Evolutionary conservation across 2,329 filamentous ascomycete genomes (phyloP).

Genomic region (Colletotrichum lindemuthianum): DNA sequence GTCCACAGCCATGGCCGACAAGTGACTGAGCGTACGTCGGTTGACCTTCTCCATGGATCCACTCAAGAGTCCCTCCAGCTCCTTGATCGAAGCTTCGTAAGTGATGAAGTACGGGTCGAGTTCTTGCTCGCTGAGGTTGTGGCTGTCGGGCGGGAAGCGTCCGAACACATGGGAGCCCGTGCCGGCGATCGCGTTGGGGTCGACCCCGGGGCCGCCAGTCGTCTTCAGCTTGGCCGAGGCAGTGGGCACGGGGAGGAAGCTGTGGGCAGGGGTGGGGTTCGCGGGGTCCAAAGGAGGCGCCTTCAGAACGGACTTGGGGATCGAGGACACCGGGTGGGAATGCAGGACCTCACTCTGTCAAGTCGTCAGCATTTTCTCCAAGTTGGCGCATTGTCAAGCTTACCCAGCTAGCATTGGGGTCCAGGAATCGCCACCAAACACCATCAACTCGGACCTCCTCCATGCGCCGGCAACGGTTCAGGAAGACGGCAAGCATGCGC

Average conservation of each 20-base stretch:
- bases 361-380: slow-evolving; percentile 40
- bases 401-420: slow-evolving; percentile 99
- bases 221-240: slow-evolving; percentile 86
- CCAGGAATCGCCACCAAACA: slow-evolving; percentile 97
- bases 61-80: slow-evolving; percentile 86
- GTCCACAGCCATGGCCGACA: slow-evolving; percentile 85
- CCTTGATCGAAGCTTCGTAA: slow-evolving; percentile 91
- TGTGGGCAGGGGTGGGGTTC: slow-evolving; percentile 89
- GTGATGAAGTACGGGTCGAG: slow-evolving; percentile 96
- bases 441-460: slow-evolving; percentile 91
- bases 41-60: slow-evolving; percentile 98
- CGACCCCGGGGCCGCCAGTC: slow-evolving; percentile 42
- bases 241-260: slow-evolving; percentile 86
- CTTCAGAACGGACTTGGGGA: slow-evolving; percentile 93
- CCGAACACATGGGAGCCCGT: slow-evolving; percentile 70
- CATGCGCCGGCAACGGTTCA: slow-evolving; percentile 94
- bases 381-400: slow-evolving; percentile 32
- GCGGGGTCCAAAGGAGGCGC: slow-evolving; percentile 94
- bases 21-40: slow-evolving; percentile 84
- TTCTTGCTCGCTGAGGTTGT: slow-evolving; percentile 84
- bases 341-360: slow-evolving; percentile 90
- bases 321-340: slow-evolving; percentile 87
- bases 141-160: slow-evolving; percentile 83
- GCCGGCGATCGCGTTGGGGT: slow-evolving; percentile 49
- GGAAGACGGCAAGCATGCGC: slow-evolving; percentile 94